phyloP scores from a whole-genome alignment of 2,329 filamentous ascomycete genomes.

The Elsinoe perseae region DNA sequence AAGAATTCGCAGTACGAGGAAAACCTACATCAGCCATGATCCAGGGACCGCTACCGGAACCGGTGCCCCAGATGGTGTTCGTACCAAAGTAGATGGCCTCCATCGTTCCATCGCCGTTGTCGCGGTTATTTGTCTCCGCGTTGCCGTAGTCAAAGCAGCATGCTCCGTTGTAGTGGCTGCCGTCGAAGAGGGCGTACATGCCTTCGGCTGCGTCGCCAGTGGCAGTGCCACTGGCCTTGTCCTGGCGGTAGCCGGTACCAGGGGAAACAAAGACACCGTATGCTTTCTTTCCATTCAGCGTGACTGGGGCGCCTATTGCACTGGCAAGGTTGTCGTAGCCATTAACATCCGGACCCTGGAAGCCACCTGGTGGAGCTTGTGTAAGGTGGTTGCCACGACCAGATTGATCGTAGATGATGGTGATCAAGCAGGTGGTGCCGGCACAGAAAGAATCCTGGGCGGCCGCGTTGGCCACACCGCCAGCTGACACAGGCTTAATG shows the following conservation, averaged over 20 bases:
- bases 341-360: constrained; percentile 47
- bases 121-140: constrained; percentile 33
- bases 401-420: constrained; percentile 53
- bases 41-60: constrained; percentile 55
- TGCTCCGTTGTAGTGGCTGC: constrained; percentile 50
- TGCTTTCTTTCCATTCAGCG: constrained; percentile 46
- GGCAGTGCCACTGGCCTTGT: constrained; percentile 46
- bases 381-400: constrained; percentile 55
- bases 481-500: constrained; percentile 47
- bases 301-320: constrained; percentile 54
- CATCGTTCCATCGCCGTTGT: constrained; percentile 58
- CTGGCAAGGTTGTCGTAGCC: constrained; percentile 55
- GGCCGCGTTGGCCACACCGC: constrained; percentile 55
- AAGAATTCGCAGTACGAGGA: neutral
- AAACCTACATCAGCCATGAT: constrained; percentile 51
- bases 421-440: constrained; percentile 23
- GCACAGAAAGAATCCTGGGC: constrained; percentile 39
- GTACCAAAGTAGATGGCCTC: constrained; percentile 60
- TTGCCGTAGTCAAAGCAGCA: constrained; percentile 47
- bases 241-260: constrained; percentile 56
- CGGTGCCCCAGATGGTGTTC: constrained; percentile 48
- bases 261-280: constrained; percentile 58
- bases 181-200: constrained; percentile 55
- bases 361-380: constrained; percentile 51
- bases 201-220: constrained; percentile 50